phyloP scores from a whole-genome alignment of 352 stramenopile genomes.

The Globisporangium cystogenes region DNA sequence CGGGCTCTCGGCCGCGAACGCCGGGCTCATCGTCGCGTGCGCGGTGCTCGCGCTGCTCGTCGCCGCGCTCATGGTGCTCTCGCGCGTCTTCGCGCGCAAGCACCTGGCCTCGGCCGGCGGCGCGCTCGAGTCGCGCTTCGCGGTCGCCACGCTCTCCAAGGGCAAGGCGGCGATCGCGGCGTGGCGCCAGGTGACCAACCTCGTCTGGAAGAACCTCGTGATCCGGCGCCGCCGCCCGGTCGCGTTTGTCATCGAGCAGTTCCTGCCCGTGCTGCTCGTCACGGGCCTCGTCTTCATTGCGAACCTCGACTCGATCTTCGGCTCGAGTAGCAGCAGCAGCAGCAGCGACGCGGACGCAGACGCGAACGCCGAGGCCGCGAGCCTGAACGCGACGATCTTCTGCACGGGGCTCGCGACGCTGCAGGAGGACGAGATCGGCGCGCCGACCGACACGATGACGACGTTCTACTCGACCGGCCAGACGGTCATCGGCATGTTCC shows the following conservation, averaged over 20 bases:
- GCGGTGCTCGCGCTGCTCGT: constrained; percentile 35
- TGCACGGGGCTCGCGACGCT: constrained; percentile 29
- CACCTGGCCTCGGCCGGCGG: constrained; percentile 10
- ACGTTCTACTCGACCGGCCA: constrained; percentile 63
- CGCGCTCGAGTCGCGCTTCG: constrained; percentile 23
- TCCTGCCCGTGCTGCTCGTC: constrained; percentile 47
- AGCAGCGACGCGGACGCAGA: background rate
- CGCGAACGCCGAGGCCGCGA: constrained; percentile 13
- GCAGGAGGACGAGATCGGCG: constrained; percentile 24
- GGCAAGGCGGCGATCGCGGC: constrained; percentile 23
- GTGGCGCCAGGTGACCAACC: constrained; percentile 51
- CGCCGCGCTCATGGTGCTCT: background rate
- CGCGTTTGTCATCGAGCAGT: constrained; percentile 49
- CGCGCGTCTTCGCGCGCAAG: constrained; percentile 1
- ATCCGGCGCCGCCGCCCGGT: constrained; percentile 41
- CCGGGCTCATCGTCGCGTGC: constrained; percentile 20
- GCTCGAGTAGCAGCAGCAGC: constrained; percentile 6
- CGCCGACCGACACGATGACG: constrained; percentile 33
- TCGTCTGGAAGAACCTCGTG: constrained; percentile 71
- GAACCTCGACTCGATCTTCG: constrained; percentile 50
- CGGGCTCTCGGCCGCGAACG: constrained; percentile 22
- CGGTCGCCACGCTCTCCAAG: constrained; percentile 13
- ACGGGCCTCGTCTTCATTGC: constrained; percentile 51
- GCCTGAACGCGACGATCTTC: constrained; percentile 17
- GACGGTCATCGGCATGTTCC: constrained; percentile 53